Percentiles rank a stretch among this genome's conserved stretches.
These are phyloP conservation scores for Penicillium subrubescens DNA, from an alignment of 495 filamentous ascomycete species.

Conservation along the genomic window DNA sequence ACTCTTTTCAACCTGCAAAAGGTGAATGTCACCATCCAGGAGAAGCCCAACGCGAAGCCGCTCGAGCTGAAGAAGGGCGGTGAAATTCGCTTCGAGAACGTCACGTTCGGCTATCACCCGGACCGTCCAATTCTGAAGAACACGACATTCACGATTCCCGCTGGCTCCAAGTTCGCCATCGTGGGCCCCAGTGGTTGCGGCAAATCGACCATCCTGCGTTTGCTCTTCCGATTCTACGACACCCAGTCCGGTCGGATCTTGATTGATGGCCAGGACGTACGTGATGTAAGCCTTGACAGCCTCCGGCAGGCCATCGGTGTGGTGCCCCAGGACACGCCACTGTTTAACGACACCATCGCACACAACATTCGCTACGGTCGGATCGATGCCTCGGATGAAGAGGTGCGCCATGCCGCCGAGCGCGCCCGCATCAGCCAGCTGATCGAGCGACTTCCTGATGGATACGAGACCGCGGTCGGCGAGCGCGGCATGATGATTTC, in stretches of 20 bases:
- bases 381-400: conserved; percentile 71
- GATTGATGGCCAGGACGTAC: conserved; percentile 91
- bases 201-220: conserved; percentile 87
- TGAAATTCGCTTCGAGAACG: conserved; percentile 91
- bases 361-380: conserved; percentile 97
- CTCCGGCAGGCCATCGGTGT: conserved; percentile 87
- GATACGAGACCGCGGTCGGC: conserved; percentile 90
- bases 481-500: conserved; percentile 99
- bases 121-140: conserved; percentile 88
- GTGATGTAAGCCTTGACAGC: conserved; percentile 78
- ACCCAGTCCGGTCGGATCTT: conserved; percentile 84
- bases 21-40: conserved; percentile 86
- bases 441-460: conserved; percentile 74
- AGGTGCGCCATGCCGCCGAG: conserved; percentile 74
- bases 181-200: conserved; percentile 95
- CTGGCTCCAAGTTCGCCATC: conserved; percentile 92
- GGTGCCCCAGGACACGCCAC: conserved; percentile 93
- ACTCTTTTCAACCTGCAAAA: conserved; percentile 99
- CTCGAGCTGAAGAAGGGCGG: conserved; percentile 74
- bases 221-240: conserved; percentile 95
- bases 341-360: conserved; percentile 94
- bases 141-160: conserved; percentile 84
- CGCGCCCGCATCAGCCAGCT: conserved; percentile 84
- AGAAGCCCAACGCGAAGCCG: conserved; percentile 69
- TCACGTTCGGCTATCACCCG: conserved; percentile 87